Base-by-base conservation (phyloP, 179 eudicot genomes). In the Spinacia oleracea region DNA sequence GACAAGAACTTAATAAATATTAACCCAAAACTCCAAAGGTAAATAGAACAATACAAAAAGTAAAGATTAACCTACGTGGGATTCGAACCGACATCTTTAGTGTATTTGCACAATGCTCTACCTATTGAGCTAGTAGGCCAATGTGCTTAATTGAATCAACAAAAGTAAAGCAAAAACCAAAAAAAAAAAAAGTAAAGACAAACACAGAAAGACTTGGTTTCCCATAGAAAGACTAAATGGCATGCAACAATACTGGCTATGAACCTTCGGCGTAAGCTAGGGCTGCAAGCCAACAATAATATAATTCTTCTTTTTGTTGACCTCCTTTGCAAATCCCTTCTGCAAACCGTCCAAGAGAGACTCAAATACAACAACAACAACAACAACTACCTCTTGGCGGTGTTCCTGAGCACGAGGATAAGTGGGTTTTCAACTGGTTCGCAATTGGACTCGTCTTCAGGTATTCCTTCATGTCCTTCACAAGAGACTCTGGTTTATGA, bases 291-390 rank as follows among this genome's bases (percentile, higher is more conserved):
- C n/a, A n/a, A n/a, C n/a, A 35, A 71, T 83, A 16, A 92, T 72
- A 60, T 88, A 92, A 58, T 75, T 90, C 83, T 82, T 89, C 81
- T 89, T 92, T 84, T 88, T 89, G 20, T 76, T 76, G 23, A 89
- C 89, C 75, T 86, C 90, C 76, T 92, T 90, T 0, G 88, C 81
- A 64, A 92, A 87, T 9, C 97, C 94, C 80, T 90, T 90, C 14
- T 82, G 88, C 27, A 80, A 83, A 5, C 87, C 92, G 23, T 74
- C 87, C 59, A 92, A 87, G 3, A 92, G 79, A 31, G 92, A 91
- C 68, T 88, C 94, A 59, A 85, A 80, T 2, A n/a, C n/a, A n/a
- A n/a, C n/a, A n/a, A n/a, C n/a, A n/a, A 89, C 58, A 35, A 91
- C 89, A 79, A 85, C 76, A 66, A 84, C 80, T 9, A 85, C 84